Base-by-base conservation (phyloP, 352 stramenopile species). In the Pythium grandisporangium region DNA sequence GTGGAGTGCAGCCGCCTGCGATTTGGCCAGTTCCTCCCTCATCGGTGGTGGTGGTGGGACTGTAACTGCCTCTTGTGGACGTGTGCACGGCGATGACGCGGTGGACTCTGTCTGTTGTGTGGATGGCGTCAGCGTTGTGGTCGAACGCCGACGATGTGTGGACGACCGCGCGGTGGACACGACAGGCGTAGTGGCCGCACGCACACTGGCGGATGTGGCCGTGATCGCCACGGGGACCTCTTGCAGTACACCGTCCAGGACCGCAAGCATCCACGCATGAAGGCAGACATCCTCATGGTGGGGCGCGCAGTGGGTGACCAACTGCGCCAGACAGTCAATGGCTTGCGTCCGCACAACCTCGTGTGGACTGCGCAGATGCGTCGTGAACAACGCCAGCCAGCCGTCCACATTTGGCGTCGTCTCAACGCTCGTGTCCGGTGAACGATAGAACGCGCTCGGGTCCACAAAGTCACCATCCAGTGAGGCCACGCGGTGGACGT, bases 331-430 rank as follows among this genome's bases (percentile, higher is more conserved):
- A 35, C 75, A 88, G n/a, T 58, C 45, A 1, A 65, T 65, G 6
- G 75, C 75, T 42, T 84, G 50, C 13, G 55, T 51, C 4, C 68
- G 63, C 10, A 88, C 63, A 0, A 53, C 49, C 17, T 64, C 39
- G 37, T 84, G 45, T n/a, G 66, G 56, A 23, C 60, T 75, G 16
- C 65, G 63, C 6, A 85, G 30, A 24, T 82, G 80, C 10, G 70
- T 56, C 7, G 71, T 84, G 42, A 84, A 84, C n/a, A 88, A 35
- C 36, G 85, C 75, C 37, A 88, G 85, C 75, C 75, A 89, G 4
- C 75, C 75, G 39, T 82, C 69, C 2, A 86, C 66, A 49, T 83
- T n/a, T n/a, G 81, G 23, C 67, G 63, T 25, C 67, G 58, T 4
- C 50, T 63, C 7, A 65, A 35, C 16, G 77, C 54, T 11, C 58